Evolutionary conservation across 352 stramenopile species (phyloP).

Genomic region (Pythium phragmitis): DNA sequence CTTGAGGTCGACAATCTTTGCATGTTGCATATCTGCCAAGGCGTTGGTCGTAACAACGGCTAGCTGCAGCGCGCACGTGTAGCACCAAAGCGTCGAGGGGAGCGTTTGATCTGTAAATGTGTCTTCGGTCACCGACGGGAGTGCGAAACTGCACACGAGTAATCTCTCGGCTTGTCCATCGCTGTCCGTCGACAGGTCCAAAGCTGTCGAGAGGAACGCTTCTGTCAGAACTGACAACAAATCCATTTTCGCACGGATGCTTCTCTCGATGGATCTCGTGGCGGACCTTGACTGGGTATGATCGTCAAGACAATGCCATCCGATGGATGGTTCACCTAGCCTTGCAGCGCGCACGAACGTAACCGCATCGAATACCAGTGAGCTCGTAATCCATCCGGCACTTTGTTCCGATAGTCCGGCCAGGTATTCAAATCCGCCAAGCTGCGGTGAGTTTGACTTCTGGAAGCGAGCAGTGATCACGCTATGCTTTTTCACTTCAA

Average conservation of each 20-base stretch:
- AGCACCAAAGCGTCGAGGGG: conserved; percentile 21
- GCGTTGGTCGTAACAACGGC: conserved; percentile 18
- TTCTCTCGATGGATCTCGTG: conserved; percentile 2
- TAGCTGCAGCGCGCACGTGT: conserved; percentile 20
- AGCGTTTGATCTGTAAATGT: conserved; percentile 8
- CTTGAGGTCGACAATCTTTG: background rate
- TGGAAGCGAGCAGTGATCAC: background rate
- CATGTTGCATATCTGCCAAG: conserved; percentile 10
- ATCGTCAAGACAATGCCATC: conserved; percentile 16
- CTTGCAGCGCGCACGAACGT: conserved; percentile 15
- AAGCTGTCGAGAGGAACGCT: conserved; percentile 1
- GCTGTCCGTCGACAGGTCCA: background rate
- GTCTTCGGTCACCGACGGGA: conserved; percentile 28
- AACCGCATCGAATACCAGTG: conserved; percentile 20
- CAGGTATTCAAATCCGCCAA: conserved; percentile 10
- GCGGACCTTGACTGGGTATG: background rate
- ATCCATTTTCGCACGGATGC: conserved; percentile 11
- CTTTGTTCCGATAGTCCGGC: conserved; percentile 25
- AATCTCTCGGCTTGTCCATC: conserved; percentile 29
- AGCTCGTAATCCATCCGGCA: conserved; percentile 9
- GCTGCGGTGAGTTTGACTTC: background rate
- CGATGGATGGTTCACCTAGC: conserved; percentile 15
- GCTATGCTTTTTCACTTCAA: conserved; percentile 12
- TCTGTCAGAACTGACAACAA: conserved; percentile 6
- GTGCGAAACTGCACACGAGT: conserved; percentile 47